A percentile compares a stretch with the other conserved stretches of the same genome.
Evolutionary conservation across 805 yeast species (phyloP).

Genomic region (Komagataella populi): DNA sequence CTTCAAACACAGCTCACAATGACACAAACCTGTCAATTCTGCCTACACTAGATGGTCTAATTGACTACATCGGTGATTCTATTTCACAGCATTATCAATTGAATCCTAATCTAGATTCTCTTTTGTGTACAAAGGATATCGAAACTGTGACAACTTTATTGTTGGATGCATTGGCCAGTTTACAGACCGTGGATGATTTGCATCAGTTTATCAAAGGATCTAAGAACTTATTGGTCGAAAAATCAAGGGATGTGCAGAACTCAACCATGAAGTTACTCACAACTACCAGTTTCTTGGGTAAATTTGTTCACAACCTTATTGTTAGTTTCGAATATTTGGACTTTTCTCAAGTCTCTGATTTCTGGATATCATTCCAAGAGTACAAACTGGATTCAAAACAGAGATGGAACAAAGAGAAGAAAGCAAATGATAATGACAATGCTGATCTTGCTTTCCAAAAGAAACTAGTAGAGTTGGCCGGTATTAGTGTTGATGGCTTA

Average conservation of each 20-base stretch:
- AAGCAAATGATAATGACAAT: not conserved
- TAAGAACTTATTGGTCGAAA: slow-evolving; percentile 19
- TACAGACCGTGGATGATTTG: slow-evolving; percentile 33
- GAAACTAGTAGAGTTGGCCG: not conserved
- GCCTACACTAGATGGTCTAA: not conserved
- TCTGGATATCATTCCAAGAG: slow-evolving; percentile 27
- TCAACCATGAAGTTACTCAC: slow-evolving; percentile 14
- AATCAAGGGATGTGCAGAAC: slow-evolving; percentile 12
- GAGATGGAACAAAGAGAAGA: not conserved
- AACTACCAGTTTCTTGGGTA: slow-evolving; percentile 28
- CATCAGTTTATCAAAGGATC: slow-evolving; percentile 22
- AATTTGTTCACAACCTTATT: slow-evolving; percentile 25
- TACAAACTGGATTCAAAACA: slow-evolving; percentile 16
- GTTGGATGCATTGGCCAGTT: slow-evolving; percentile 27
- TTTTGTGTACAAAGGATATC: slow-evolving; percentile 9
- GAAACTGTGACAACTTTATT: slow-evolving; percentile 17
- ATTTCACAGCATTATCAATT: slow-evolving; percentile 14
- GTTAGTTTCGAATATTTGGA: slow-evolving; percentile 27
- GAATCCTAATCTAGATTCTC: not conserved
- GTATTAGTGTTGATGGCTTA: not conserved
- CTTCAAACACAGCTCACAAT: not conserved
- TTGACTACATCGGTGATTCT: slow-evolving; percentile 11
- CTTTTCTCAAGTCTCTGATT: slow-evolving; percentile 28
- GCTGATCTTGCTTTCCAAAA: not conserved
- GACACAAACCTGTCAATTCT: not conserved